These are phyloP conservation scores for Aspergillus campestris DNA, from an alignment of 495 filamentous ascomycete genomes.

Conservation along the genomic window DNA sequence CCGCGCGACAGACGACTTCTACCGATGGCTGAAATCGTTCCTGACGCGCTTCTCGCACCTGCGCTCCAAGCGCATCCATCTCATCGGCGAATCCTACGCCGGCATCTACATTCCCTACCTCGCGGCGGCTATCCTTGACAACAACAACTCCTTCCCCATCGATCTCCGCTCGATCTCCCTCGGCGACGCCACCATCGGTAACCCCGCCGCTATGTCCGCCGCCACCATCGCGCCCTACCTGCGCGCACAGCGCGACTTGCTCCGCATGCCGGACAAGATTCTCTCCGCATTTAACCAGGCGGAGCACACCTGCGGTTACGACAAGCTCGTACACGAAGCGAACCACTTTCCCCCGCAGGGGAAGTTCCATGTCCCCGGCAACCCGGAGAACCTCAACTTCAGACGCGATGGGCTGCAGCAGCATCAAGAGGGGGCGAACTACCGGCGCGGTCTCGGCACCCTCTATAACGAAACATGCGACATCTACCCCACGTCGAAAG, in stretches of 20 bases:
- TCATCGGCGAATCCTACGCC: conserved; percentile 37
- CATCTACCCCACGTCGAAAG: conserved; percentile 13
- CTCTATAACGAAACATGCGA: conserved; percentile 16
- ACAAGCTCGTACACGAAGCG: conserved; percentile 19
- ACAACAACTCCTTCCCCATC: conserved; percentile 19
- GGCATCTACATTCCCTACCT: conserved; percentile 37
- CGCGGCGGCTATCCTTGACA: conserved; percentile 23
- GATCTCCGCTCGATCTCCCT: conserved; percentile 27
- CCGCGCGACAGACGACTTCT: conserved; percentile 26
- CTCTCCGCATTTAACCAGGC: conserved; percentile 20
- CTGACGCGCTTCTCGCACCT: conserved; percentile 25
- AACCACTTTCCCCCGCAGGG: conserved; percentile 23
- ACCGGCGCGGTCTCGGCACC: conserved; percentile 6
- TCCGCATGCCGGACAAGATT: conserved; percentile 12
- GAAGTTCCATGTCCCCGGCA: conserved; percentile 26
- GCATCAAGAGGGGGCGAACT: not conserved
- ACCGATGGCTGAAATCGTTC: conserved; percentile 29
- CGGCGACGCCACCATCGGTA: conserved; percentile 10
- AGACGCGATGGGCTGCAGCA: conserved; percentile 2
- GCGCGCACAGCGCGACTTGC: not conserved
- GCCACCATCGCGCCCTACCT: conserved; percentile 7
- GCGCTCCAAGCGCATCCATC: conserved; percentile 25
- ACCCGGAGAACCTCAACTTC: conserved; percentile 28
- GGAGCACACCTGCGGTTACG: conserved; percentile 27
- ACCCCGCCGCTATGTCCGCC: conserved; percentile 1